Evolutionary conservation across 768 basidiomycete species (phyloP).

Genomic region (Phanerodontia chrysosporium): DNA sequence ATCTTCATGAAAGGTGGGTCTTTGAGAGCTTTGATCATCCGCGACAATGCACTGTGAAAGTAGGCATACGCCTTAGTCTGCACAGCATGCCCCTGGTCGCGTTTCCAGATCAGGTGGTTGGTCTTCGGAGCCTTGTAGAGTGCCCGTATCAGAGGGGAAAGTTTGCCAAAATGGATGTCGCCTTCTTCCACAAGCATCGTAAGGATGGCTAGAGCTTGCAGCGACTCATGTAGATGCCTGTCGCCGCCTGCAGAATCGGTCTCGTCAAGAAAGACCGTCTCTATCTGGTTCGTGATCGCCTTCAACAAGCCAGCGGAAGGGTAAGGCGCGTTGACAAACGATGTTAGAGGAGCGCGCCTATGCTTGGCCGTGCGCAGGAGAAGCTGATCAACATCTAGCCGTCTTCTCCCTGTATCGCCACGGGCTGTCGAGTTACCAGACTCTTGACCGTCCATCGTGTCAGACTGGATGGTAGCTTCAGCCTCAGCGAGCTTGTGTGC

Average conservation of each 20-base stretch:
- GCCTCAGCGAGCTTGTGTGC: background rate
- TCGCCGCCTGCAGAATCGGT: constrained; percentile 11
- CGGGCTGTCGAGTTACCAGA: background rate
- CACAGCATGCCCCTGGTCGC: constrained; percentile 6
- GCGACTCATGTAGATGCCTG: constrained; percentile 26
- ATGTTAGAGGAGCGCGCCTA: background rate
- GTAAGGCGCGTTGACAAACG: background rate
- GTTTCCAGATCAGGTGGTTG: constrained; percentile 20
- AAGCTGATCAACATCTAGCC: background rate
- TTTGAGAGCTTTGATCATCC: constrained; percentile 18
- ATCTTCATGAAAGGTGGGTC: constrained; percentile 14
- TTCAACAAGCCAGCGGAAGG: constrained; percentile 7
- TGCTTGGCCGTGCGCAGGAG: background rate
- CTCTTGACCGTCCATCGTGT: background rate
- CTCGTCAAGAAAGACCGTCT: constrained; percentile 28
- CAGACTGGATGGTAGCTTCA: too few species aligned
- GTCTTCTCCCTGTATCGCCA: too few species aligned
- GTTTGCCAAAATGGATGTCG: constrained; percentile 40
- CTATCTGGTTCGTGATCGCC: constrained; percentile 30
- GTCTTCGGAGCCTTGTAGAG: constrained; percentile 39
- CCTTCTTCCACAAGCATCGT: constrained; percentile 47
- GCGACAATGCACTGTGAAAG: constrained; percentile 28
- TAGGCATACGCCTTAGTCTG: constrained; percentile 25
- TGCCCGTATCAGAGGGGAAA: constrained; percentile 42
- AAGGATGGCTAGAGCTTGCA: constrained; percentile 63